These are phyloP conservation scores for Silene noctiflora DNA, from an alignment of 179 eudicot species.

Conservation along the genomic window DNA sequence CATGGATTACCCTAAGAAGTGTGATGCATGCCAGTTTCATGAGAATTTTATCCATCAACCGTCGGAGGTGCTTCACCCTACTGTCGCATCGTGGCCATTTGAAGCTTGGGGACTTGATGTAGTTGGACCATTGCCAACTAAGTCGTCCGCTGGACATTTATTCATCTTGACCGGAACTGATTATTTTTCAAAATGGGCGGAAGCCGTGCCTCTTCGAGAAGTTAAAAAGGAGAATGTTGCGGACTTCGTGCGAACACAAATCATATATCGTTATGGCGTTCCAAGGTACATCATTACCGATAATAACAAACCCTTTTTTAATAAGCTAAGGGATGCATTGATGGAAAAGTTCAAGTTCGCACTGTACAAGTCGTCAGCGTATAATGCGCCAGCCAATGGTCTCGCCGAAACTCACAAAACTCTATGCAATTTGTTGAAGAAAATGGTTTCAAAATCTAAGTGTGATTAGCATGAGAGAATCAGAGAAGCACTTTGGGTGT, in stretches of 20 bases:
- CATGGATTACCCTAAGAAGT: too few species aligned
- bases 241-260: not conserved
- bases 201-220: not conserved
- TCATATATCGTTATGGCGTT: not conserved
- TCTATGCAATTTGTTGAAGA: too few species aligned
- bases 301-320: slow-evolving; percentile 6
- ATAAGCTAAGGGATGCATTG: not conserved
- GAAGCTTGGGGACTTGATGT: not conserved
- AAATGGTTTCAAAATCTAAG: too few species aligned
- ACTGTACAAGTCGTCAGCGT: not conserved
- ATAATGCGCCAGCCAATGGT: slow-evolving; percentile 15
- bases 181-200: slow-evolving; percentile 13
- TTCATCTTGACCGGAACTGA: not conserved
- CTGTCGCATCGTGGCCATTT: not conserved
- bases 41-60: not conserved
- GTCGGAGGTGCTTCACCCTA: not conserved
- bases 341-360: not conserved
- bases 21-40: not conserved
- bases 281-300: not conserved
- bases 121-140: not conserved
- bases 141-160: not conserved
- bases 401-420: too few species aligned
- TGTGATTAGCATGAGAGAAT: too few species aligned
- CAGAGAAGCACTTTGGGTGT: not conserved
- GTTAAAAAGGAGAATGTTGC: slow-evolving; percentile 1